phyloP scores from a whole-genome alignment of 495 filamentous ascomycete genomes.

The Neurospora africana region DNA sequence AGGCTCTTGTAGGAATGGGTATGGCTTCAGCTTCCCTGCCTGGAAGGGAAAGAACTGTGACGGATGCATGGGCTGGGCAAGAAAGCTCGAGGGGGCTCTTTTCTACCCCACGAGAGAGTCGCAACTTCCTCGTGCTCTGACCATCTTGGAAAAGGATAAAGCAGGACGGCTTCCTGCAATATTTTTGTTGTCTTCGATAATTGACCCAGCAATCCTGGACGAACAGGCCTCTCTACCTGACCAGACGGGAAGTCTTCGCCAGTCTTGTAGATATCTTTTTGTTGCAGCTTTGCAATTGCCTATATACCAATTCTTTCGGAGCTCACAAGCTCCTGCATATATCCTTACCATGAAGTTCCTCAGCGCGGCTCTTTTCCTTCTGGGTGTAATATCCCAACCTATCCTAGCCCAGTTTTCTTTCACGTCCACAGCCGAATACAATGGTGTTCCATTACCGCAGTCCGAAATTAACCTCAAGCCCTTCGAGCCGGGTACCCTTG shows the following conservation, averaged over 20 bases:
- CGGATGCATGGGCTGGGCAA: background rate
- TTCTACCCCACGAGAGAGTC: background rate
- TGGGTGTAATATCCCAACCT: slow-evolving; percentile 7
- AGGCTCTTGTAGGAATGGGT: background rate
- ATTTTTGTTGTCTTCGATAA: background rate
- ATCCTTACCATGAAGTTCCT: slow-evolving; percentile 7
- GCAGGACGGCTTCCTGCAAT: background rate
- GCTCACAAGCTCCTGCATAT: background rate
- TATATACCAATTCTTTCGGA: background rate
- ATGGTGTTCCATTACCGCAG: slow-evolving; percentile 16
- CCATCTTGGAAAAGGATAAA: background rate
- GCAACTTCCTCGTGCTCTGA: background rate
- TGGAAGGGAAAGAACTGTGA: background rate
- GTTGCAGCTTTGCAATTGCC: background rate
- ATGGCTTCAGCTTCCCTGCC: background rate
- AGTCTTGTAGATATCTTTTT: background rate
- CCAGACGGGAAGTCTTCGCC: background rate
- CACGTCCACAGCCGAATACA: slow-evolving; percentile 11
- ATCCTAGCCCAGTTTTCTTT: slow-evolving; percentile 14
- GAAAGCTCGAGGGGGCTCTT: background rate
- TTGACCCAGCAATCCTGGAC: background rate
- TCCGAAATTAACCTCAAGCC: slow-evolving; percentile 18
- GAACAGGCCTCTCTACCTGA: background rate
- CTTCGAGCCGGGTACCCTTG: slow-evolving; percentile 5
- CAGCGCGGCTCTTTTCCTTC: slow-evolving; percentile 4